phyloP scores from a whole-genome alignment of 176 grass and related monocot species.

The Olyra latifolia region DNA sequence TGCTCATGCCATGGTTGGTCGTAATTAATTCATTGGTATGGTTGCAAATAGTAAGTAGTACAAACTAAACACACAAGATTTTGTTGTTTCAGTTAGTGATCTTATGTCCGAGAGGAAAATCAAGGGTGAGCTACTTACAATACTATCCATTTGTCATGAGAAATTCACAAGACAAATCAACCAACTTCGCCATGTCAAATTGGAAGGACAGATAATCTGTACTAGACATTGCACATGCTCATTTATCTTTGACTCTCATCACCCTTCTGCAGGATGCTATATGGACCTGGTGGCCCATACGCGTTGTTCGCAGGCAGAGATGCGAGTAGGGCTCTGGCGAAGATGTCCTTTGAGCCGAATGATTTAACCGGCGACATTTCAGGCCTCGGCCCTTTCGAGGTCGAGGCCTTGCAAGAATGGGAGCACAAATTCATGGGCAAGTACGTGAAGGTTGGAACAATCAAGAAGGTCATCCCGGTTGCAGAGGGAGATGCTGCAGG shows the following conservation, averaged over 20 bases:
- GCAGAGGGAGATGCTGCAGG: background rate
- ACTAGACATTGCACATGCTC: background rate
- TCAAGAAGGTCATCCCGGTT: constrained; percentile 25
- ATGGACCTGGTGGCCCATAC: constrained; percentile 61
- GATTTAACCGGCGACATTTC: constrained; percentile 50
- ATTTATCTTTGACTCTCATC: background rate
- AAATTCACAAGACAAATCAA: background rate
- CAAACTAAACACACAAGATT: background rate
- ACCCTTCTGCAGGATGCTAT: constrained; percentile 40
- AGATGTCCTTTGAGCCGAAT: constrained; percentile 56
- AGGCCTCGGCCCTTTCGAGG: constrained; percentile 41
- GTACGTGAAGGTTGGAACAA: constrained; percentile 52
- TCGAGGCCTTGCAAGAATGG: constrained; percentile 58
- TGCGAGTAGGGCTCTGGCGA: constrained; percentile 50
- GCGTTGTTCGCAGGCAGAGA: constrained; percentile 49
- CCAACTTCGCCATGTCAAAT: background rate
- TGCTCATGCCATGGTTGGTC: no score
- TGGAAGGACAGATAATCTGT: background rate
- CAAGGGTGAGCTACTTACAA: background rate
- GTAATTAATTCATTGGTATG: no score
- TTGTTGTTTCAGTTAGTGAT: background rate
- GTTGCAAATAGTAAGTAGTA: no score
- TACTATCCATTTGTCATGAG: background rate
- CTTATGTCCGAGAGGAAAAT: background rate
- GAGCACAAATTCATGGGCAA: constrained; percentile 65